Percentiles rank a stretch among this genome's conserved stretches.
Conservation (phyloP, 495 filamentous ascomycete genomes). For the Haplographium delicatum region DNA sequence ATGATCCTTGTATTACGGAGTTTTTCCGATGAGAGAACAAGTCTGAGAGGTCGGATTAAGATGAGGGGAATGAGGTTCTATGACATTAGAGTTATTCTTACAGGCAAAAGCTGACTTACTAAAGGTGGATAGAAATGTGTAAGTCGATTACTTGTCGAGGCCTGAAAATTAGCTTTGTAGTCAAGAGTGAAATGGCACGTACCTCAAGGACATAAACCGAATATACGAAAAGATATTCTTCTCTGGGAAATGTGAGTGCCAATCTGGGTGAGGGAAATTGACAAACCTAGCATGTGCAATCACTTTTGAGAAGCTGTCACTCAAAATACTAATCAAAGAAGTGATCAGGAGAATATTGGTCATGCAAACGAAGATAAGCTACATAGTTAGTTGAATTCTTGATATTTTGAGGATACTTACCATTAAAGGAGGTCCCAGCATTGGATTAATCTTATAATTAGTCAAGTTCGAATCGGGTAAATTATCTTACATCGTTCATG, state of each 20-base stretch:
- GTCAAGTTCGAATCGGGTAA: not conserved
- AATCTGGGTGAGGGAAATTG: too few relatives aligned
- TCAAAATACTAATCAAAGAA: slow-evolving; percentile 85
- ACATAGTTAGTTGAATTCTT: too few relatives aligned
- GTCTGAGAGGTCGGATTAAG: slow-evolving; percentile 75
- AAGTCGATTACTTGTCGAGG: slow-evolving; percentile 70
- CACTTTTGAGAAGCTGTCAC: slow-evolving; percentile 83
- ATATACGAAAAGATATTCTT: slow-evolving; percentile 84
- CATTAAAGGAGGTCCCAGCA: slow-evolving; percentile 62
- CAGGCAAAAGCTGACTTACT: slow-evolving; percentile 3
- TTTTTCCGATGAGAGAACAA: slow-evolving; percentile 66
- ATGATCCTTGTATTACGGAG: slow-evolving; percentile 71
- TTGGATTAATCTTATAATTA: slow-evolving; percentile 35
- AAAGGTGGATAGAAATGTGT: slow-evolving; percentile 67
- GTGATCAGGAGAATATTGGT: slow-evolving; percentile 91
- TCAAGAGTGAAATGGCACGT: too few relatives aligned
- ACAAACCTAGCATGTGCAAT: slow-evolving; percentile 51
- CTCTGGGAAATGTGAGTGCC: too few relatives aligned
- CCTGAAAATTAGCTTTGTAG: too few relatives aligned
- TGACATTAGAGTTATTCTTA: slow-evolving; percentile 19
- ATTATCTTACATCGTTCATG: not conserved
- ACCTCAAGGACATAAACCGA: slow-evolving; percentile 73
- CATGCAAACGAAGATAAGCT: slow-evolving; percentile 79
- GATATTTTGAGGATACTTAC: too few relatives aligned
- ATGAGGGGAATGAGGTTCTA: slow-evolving; percentile 81